Evolutionary conservation across 768 basidiomycete genomes (phyloP), one percentile per base, ranked within the genome.

Genomic region (Amanita molliuscula): DNA sequence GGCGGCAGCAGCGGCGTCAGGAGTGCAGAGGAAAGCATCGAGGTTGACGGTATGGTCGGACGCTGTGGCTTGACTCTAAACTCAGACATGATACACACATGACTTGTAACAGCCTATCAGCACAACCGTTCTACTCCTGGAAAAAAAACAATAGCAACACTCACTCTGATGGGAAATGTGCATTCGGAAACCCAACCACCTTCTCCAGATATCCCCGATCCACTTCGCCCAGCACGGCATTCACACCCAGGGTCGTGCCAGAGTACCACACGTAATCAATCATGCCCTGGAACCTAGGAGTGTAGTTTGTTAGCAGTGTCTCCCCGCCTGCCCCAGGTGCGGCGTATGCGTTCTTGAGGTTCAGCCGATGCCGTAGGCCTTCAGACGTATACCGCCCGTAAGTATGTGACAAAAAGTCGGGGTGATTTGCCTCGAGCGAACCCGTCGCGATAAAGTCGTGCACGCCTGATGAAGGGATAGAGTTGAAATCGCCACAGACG

Each of bases 221-320:
- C 52, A 97, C 82, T 63, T 87, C 90, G 11, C 88, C 88, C 38
- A 98, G 71, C n/a, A 95, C 80, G 18, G 83, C 82, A 53, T 84
- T 92, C 23, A 88, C 81, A 8, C 77, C 73, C 44, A 98, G 56
- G 53, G 80, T 89, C 44, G 73, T 69, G 0, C 80, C 76, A 52
- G 85, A 79, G 65, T 89, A 93, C 88, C 92, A 99, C 59, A 99
- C 77, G 63, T 98, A 94, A 67, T 99, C 96, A 56, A 99, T 77
- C 47, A 78, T 76, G 38, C 87, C 94, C 56, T 78, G 78, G 75
- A 87, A 98, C 52, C 80, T 81, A 4, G 96, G 88, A 16, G 88
- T 90, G 59, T 81, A 84, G 63, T 99, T 98, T 46, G 96, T 99
- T 67, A 94, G 75, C 33, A 84, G 61, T 23, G 36, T 35, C 35